Percentiles rank a stretch among this genome's conserved stretches.
These are phyloP conservation scores for Pyrenophora graminea DNA, from an alignment of 2,329 filamentous ascomycete species.

Conservation along the genomic window DNA sequence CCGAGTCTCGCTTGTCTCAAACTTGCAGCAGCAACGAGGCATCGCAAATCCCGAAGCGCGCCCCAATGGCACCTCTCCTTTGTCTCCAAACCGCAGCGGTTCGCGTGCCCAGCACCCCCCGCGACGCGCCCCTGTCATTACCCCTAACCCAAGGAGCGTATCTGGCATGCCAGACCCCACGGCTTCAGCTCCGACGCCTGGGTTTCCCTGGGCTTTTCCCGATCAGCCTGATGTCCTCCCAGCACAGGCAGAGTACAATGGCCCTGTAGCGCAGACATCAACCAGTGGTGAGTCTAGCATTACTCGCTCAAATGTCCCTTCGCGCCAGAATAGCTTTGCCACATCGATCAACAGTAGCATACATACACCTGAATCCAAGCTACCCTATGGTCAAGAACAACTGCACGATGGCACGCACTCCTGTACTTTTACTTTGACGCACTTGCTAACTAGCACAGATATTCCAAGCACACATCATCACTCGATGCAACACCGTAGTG, in stretches of 20 bases:
- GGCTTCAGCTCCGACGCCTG: constrained; percentile 78
- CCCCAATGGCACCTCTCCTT: constrained; percentile 51
- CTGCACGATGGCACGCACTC: constrained; percentile 63
- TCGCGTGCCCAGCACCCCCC: constrained; percentile 47
- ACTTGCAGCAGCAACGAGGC: constrained; percentile 65
- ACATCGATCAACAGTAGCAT: constrained; percentile 80
- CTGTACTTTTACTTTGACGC: constrained; percentile 6
- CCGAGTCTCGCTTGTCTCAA: constrained; percentile 73
- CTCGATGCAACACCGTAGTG: constrained; percentile 72
- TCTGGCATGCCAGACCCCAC: constrained; percentile 65
- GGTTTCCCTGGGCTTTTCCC: constrained; percentile 82
- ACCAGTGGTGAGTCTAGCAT: constrained; percentile 55
- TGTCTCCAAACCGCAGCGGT: constrained; percentile 50
- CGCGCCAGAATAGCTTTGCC: constrained; percentile 74
- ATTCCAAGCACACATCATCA: constrained; percentile 68
- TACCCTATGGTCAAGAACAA: constrained; percentile 72
- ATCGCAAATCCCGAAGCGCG: constrained; percentile 45
- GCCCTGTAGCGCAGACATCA: constrained; percentile 29
- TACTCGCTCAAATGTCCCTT: constrained; percentile 61
- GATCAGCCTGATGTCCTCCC: constrained; percentile 63
- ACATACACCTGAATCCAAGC: constrained; percentile 72
- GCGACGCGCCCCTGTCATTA: constrained; percentile 74
- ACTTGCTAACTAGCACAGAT: constrained; percentile 41
- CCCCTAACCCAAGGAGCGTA: constrained; percentile 65
- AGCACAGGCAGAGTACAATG: too few species aligned